phyloP scores from a whole-genome alignment of 2,329 filamentous ascomycete species.

The Fusarium agapanthi region DNA sequence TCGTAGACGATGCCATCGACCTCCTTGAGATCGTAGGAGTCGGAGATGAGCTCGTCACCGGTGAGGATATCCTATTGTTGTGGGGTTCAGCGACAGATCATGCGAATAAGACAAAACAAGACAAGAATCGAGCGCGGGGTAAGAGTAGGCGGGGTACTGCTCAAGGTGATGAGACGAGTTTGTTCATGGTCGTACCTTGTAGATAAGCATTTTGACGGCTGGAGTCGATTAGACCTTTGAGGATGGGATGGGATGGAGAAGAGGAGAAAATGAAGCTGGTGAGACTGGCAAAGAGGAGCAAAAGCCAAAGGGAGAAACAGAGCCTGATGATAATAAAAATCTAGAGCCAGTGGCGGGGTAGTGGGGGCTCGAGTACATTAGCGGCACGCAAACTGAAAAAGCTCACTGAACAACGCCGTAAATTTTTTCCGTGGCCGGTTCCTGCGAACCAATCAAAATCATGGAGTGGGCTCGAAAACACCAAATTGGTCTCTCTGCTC shows the following conservation, averaged over 20 bases:
- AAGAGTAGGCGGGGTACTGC: slow-evolving; percentile 10
- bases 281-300: slow-evolving; percentile 30
- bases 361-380: slow-evolving; percentile 32
- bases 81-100: slow-evolving; percentile 42
- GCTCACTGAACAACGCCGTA: slow-evolving; percentile 6
- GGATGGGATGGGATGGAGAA: slow-evolving; percentile 18
- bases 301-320: slow-evolving; percentile 28
- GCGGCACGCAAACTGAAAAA: slow-evolving; percentile 20
- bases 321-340: slow-evolving; percentile 42
- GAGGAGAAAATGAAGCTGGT: slow-evolving; percentile 25
- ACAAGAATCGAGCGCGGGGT: slow-evolving; percentile 31
- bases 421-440: slow-evolving; percentile 10
- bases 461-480: background rate
- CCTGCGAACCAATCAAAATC: background rate
- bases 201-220: slow-evolving; percentile 76
- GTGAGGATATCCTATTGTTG: slow-evolving; percentile 80
- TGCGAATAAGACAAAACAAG: slow-evolving; percentile 12
- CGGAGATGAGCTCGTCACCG: slow-evolving; percentile 95
- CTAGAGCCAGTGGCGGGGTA: slow-evolving; percentile 39
- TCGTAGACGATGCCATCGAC: slow-evolving; percentile 85
- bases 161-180: background rate
- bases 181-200: slow-evolving; percentile 61
- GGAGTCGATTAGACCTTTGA: slow-evolving; percentile 34
- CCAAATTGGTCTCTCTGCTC: background rate
- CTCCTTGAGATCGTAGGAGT: slow-evolving; percentile 87